phyloP scores from a whole-genome alignment of 805 yeast genomes.

The Wickerhamiella qilinensis region DNA sequence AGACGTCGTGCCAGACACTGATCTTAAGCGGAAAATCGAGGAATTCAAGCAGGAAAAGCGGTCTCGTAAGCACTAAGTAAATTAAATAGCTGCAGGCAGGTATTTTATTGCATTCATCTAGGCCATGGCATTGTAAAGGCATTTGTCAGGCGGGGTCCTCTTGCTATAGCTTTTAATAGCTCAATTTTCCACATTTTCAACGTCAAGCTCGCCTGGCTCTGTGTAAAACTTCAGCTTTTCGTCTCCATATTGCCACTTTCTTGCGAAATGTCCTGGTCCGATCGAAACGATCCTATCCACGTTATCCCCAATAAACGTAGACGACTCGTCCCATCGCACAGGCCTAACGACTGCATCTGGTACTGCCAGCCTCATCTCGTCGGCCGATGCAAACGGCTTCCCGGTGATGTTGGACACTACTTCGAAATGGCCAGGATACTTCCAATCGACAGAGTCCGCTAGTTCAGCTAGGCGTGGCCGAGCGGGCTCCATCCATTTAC shows the following conservation, averaged over 20 bases:
- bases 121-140: background rate
- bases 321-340: conserved; percentile 19
- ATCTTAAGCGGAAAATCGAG: conserved; percentile 43
- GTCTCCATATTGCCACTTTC: background rate
- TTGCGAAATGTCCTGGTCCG: conserved; percentile 16
- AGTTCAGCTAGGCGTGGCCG: conserved; percentile 21
- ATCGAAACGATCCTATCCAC: conserved; percentile 13
- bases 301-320: conserved; percentile 8
- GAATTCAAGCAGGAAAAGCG: conserved; percentile 37
- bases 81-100: background rate
- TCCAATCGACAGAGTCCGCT: conserved; percentile 9
- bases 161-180: too few species aligned
- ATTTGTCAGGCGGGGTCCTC: too few species aligned
- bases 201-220: background rate
- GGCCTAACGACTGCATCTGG: conserved; percentile 18
- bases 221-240: background rate
- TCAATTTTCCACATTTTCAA: background rate
- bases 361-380: conserved; percentile 16
- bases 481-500: conserved; percentile 24
- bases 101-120: background rate
- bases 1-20: conserved; percentile 68
- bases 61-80: conserved; percentile 4
- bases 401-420: conserved; percentile 23
- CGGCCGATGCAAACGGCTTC: conserved; percentile 15
- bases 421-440: conserved; percentile 8